Evolutionary conservation across 352 stramenopile genomes (phyloP).

Genomic region (Phytophthora gonapodyides): DNA sequence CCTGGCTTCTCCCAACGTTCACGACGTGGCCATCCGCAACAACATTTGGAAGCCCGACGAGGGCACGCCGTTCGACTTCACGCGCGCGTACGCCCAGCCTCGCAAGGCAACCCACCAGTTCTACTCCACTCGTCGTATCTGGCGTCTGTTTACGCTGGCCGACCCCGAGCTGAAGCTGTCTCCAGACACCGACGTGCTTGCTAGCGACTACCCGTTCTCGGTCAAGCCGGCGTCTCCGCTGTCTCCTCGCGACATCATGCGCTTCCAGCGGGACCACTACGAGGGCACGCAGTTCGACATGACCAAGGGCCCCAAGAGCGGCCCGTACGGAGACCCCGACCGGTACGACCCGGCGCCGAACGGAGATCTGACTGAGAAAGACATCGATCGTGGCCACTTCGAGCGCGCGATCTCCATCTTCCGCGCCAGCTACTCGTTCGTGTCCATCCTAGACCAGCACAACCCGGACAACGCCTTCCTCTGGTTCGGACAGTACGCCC

Average conservation of each 20-base stretch:
- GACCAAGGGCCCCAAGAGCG: slow-evolving; percentile 70
- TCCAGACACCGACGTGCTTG: slow-evolving; percentile 72
- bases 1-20: slow-evolving; percentile 89
- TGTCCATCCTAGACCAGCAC: slow-evolving; percentile 63
- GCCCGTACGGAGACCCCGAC: slow-evolving; percentile 92
- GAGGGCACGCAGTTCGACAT: slow-evolving; percentile 93
- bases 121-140: slow-evolving; percentile 91
- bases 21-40: slow-evolving; percentile 86
- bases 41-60: slow-evolving; percentile 70
- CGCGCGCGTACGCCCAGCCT: slow-evolving; percentile 79
- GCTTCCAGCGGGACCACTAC: slow-evolving; percentile 93
- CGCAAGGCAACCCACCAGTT: slow-evolving; percentile 60
- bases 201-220: slow-evolving; percentile 88
- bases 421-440: slow-evolving; percentile 90
- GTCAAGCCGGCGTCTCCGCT: slow-evolving; percentile 63
- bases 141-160: slow-evolving; percentile 88
- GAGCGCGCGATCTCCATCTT: slow-evolving; percentile 95
- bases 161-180: slow-evolving; percentile 73
- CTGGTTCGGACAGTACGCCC: slow-evolving; percentile 92
- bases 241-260: slow-evolving; percentile 87
- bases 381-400: slow-evolving; percentile 71
- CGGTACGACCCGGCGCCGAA: slow-evolving; percentile 73
- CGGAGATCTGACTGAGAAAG: slow-evolving; percentile 50
- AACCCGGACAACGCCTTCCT: slow-evolving; percentile 70
- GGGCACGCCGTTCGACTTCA: slow-evolving; percentile 88